Conservation (phyloP, 2,329 filamentous ascomycete genomes). For the Fusarium kyushuense region DNA sequence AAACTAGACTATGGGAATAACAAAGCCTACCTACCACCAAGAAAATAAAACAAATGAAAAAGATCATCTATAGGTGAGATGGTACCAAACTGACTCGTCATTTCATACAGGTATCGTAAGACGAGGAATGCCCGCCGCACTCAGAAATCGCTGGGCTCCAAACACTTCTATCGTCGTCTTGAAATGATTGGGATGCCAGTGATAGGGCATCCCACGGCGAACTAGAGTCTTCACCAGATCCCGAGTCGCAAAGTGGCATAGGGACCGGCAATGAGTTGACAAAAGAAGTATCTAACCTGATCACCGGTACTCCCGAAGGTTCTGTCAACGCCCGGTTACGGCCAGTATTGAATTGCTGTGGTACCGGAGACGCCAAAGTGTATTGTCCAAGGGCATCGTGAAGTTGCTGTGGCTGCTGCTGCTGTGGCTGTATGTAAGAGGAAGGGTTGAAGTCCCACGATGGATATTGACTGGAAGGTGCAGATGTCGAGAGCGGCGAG, state of each 20-base stretch:
- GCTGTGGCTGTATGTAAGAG: conserved; percentile 11
- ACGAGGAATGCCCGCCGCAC: conserved; percentile 13
- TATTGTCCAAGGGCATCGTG: conserved; percentile 2
- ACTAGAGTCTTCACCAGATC: conserved; percentile 32
- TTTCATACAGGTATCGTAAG: conserved; percentile 30
- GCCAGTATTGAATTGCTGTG: conserved; percentile 8
- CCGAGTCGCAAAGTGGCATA: conserved; percentile 21
- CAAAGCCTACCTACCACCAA: conserved; percentile 1
- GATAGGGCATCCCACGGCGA: conserved; percentile 33
- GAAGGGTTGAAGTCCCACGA: conserved; percentile 1
- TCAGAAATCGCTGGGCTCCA: conserved; percentile 34
- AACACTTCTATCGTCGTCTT: conserved; percentile 26
- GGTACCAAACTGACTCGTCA: background rate
- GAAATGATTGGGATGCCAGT: conserved; percentile 25
- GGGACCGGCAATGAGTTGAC: conserved; percentile 9
- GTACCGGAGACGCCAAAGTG: conserved; percentile 8
- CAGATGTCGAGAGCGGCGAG: conserved; percentile 19
- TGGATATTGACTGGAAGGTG: conserved; percentile 32
- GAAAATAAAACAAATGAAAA: background rate
- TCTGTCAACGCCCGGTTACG: conserved; percentile 16
- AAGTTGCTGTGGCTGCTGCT: conserved; percentile 1
- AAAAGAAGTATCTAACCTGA: conserved; percentile 29
- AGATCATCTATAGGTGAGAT: background rate
- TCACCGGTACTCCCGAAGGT: conserved; percentile 19
- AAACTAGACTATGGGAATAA: background rate